These are phyloP conservation scores for Cymbopogon flexuosus DNA, from an alignment of 202 grass and related monocot genomes.

Conservation along the genomic window DNA sequence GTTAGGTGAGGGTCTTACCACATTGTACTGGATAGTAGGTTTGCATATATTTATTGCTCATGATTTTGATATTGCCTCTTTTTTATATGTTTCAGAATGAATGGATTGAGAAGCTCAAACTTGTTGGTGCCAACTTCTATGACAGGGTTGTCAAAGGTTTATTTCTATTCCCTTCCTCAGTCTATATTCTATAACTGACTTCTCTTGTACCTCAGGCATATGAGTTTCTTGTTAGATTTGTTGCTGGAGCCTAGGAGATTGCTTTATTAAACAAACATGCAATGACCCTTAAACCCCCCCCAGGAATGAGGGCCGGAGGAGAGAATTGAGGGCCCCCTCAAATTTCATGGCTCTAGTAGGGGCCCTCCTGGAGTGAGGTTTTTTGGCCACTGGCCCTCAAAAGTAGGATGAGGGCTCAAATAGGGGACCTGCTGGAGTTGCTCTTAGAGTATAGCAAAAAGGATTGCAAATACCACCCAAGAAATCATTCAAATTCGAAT, in stretches of 20 bases:
- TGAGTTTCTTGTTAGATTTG: slow-evolving; percentile 8
- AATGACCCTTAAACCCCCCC: too few relatives aligned
- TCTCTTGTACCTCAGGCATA: slow-evolving; percentile 1
- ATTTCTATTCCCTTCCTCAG: not conserved
- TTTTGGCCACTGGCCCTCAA: too few relatives aligned
- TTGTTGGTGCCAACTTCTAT: slow-evolving; percentile 58
- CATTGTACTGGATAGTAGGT: not conserved
- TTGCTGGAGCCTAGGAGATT: not conserved
- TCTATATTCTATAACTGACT: not conserved
- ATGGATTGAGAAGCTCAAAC: slow-evolving; percentile 70
- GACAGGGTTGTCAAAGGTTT: slow-evolving; percentile 77
- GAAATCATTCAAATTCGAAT: not conserved
- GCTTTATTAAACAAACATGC: not conserved
- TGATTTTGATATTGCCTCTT: slow-evolving; percentile 6
- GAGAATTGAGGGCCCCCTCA: too few relatives aligned
- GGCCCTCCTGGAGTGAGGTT: too few relatives aligned
- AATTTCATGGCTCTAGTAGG: too few relatives aligned
- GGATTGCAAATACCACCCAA: not conserved
- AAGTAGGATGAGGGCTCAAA: too few relatives aligned
- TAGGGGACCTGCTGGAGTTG: too few relatives aligned
- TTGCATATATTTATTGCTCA: not conserved
- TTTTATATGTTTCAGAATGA: slow-evolving; percentile 50
- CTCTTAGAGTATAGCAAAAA: not conserved
- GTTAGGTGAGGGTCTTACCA: not conserved
- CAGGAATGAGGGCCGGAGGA: too few relatives aligned